phyloP scores from a whole-genome alignment of 352 stramenopile species.

The Poterioochromonas sp. region DNA sequence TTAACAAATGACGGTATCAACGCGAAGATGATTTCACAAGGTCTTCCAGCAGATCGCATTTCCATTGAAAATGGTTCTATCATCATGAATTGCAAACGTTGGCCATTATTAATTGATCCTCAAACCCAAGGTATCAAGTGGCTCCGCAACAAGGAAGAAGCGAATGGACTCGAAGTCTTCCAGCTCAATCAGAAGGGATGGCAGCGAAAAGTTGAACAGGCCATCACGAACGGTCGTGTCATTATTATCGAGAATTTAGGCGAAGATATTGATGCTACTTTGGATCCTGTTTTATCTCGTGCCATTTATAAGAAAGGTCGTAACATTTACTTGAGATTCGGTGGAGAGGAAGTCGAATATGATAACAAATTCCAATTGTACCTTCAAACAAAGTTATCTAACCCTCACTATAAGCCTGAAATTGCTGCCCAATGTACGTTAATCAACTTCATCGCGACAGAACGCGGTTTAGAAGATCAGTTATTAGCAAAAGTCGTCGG shows the following conservation, averaged over 20 bases:
- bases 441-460: conserved; percentile 82
- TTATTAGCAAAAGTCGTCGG: conserved; percentile 72
- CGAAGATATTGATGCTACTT: conserved; percentile 72
- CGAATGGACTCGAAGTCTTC: conserved; percentile 78
- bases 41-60: conserved; percentile 88
- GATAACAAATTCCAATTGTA: conserved; percentile 77
- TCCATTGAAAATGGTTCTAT: conserved; percentile 94
- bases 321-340: conserved; percentile 75
- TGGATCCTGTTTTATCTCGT: conserved; percentile 75
- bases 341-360: conserved; percentile 78
- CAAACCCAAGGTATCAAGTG: conserved; percentile 97
- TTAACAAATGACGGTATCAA: conserved; percentile 91
- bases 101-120: conserved; percentile 92
- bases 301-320: conserved; percentile 79
- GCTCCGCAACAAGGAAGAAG: conserved; percentile 80
- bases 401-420: conserved; percentile 77
- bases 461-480: conserved; percentile 77
- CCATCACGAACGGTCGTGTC: conserved; percentile 75
- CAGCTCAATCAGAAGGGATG: conserved; percentile 76
- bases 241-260: conserved; percentile 75
- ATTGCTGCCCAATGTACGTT: conserved; percentile 74
- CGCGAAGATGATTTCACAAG: conserved; percentile 92
- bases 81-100: conserved; percentile 92
- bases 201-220: conserved; percentile 70
- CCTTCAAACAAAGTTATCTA: conserved; percentile 81